Percentiles rank a stretch among this genome's conserved stretches.
These are phyloP conservation scores for Leccinum aurantiacum DNA, from an alignment of 768 basidiomycete species.

Conservation along the genomic window DNA sequence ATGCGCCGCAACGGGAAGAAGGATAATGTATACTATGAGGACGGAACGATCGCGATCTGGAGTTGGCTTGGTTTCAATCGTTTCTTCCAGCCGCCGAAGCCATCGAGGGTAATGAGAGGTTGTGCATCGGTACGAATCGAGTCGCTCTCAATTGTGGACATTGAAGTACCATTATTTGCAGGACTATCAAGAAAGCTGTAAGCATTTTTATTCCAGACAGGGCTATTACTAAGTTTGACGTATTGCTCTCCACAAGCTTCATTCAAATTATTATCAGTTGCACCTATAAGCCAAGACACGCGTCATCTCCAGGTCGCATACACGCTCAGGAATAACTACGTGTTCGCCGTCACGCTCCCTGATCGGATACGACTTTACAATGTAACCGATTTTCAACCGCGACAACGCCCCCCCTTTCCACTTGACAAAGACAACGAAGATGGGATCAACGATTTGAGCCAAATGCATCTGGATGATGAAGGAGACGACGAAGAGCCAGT, in stretches of 20 bases:
- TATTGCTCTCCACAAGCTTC: slow-evolving; percentile 45
- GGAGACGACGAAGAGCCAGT: slow-evolving; percentile 23
- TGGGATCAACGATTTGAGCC: slow-evolving; percentile 20
- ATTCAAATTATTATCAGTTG: slow-evolving; percentile 59
- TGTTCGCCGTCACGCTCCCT: slow-evolving; percentile 47
- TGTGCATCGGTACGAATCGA: slow-evolving; percentile 53
- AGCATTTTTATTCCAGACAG: slow-evolving; percentile 24
- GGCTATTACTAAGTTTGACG: slow-evolving; percentile 5
- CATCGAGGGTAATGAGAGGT: slow-evolving; percentile 48
- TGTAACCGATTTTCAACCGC: slow-evolving; percentile 44
- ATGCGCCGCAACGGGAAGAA: slow-evolving; percentile 36
- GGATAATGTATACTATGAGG: slow-evolving; percentile 33
- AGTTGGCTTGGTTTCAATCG: slow-evolving; percentile 66
- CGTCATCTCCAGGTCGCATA: slow-evolving; percentile 43
- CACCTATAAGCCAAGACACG: slow-evolving; percentile 41
- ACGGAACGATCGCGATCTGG: slow-evolving; percentile 61
- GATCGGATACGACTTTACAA: slow-evolving; percentile 46
- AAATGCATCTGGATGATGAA: slow-evolving; percentile 31
- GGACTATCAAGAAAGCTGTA: slow-evolving; percentile 80
- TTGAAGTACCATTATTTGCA: slow-evolving; percentile 27
- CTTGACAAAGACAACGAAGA: slow-evolving; percentile 29
- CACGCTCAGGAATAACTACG: slow-evolving; percentile 49
- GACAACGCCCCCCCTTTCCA: slow-evolving; percentile 44
- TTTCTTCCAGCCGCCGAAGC: slow-evolving; percentile 49
- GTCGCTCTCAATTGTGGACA: background rate